phyloP scores from a whole-genome alignment of 495 filamentous ascomycete genomes.

The Rostrohypoxylon terebratum region DNA sequence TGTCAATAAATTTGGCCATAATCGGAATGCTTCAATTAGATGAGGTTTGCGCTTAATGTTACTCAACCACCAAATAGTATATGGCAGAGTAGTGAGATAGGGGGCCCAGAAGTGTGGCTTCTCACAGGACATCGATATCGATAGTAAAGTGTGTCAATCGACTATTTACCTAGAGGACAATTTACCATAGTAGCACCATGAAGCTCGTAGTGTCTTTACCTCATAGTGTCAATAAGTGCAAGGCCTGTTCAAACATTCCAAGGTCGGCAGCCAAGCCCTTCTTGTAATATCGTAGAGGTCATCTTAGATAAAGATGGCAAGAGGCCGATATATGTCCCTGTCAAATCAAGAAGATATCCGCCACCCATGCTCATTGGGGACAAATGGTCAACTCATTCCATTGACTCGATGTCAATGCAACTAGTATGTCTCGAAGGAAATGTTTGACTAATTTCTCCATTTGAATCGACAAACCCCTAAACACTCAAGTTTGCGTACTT shows the following conservation, averaged over 20 bases:
- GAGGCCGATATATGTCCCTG: neutral
- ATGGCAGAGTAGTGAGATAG: neutral
- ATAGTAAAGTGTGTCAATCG: neutral
- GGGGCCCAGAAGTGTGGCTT: neutral
- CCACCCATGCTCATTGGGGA: neutral
- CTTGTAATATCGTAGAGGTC: neutral
- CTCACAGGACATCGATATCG: neutral
- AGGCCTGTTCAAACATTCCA: neutral
- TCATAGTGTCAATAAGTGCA: neutral
- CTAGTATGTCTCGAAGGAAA: neutral
- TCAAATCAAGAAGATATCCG: neutral
- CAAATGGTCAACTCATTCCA: neutral
- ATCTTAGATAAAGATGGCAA: neutral
- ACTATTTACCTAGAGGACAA: neutral
- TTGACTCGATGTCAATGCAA: neutral
- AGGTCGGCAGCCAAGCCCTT: neutral
- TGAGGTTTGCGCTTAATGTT: neutral
- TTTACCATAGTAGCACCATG: neutral
- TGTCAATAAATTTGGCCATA: neutral
- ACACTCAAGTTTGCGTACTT: neutral
- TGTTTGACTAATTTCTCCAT: neutral
- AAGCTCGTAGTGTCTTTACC: neutral
- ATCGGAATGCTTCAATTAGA: neutral
- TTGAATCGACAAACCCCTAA: too few relatives aligned
- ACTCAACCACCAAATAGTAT: neutral